Percentiles rank a stretch among this genome's conserved stretches.
Conservation (phyloP, 78 protist species). For the Monocercomonoides exilis region DNA sequence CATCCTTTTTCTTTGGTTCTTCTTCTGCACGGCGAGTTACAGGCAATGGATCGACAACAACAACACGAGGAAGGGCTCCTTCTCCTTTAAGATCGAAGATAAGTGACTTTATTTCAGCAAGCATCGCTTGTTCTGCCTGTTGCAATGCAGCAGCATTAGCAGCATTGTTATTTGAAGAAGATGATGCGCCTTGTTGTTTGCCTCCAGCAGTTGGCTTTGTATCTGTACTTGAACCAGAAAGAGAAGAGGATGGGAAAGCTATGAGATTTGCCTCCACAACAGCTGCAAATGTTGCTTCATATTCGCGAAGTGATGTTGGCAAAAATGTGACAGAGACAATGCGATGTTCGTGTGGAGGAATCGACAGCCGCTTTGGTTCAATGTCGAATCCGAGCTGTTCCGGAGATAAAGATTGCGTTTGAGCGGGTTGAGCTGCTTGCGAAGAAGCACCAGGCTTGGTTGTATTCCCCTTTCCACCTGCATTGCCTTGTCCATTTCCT, state of each 20-base stretch:
- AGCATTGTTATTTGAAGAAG: no score
- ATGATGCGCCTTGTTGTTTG: no score
- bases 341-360: conserved; percentile 57
- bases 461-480: background rate
- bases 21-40: background rate
- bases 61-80: conserved; percentile 58
- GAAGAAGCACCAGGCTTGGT: background rate
- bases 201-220: background rate
- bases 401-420: background rate
- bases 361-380: conserved; percentile 20
- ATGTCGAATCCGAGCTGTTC: conserved; percentile 18
- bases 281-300: conserved; percentile 47
- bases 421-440: background rate
- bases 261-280: conserved; percentile 32
- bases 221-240: background rate
- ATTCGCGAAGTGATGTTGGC: conserved; percentile 35
- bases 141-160: background rate
- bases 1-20: background rate
- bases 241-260: no score
- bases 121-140: conserved; percentile 18
- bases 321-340: conserved; percentile 46
- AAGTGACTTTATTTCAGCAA: conserved; percentile 20
- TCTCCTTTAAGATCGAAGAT: conserved; percentile 53
- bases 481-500: background rate
- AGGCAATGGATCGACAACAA: background rate